Evolutionary conservation across 2,329 filamentous ascomycete genomes (phyloP).

Genomic region (Trichoderma lentiforme): DNA sequence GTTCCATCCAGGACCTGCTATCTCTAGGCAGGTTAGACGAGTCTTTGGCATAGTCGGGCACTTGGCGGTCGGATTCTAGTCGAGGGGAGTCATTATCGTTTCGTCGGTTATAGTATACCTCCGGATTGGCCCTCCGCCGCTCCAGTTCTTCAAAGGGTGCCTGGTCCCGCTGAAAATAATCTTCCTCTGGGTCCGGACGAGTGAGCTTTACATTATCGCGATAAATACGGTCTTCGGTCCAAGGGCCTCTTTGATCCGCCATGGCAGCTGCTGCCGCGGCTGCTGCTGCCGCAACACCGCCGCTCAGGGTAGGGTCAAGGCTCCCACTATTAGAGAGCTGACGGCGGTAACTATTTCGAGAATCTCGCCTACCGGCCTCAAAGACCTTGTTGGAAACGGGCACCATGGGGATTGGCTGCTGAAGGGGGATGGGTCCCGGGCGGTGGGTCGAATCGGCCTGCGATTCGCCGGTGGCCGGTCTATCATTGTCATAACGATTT

Average conservation of each 20-base stretch:
- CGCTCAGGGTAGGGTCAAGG: constrained; percentile 28
- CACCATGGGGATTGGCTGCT: constrained; percentile 77
- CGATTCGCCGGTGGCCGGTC: constrained; percentile 46
- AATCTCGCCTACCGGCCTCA: constrained; percentile 41
- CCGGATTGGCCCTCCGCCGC: constrained; percentile 2
- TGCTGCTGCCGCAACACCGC: constrained; percentile 47
- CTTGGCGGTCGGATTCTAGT: neutral
- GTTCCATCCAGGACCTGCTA: constrained; percentile 29
- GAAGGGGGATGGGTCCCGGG: constrained; percentile 65
- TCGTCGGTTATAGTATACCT: constrained; percentile 5
- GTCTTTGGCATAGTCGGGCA: constrained; percentile 4
- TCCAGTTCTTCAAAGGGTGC: constrained; percentile 14
- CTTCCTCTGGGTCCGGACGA: constrained; percentile 5
- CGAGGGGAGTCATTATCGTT: neutral
- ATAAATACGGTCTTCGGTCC: constrained; percentile 24
- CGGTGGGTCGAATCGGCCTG: constrained; percentile 42
- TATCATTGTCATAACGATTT: constrained; percentile 55
- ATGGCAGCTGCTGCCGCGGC: constrained; percentile 43
- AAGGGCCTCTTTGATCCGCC: constrained; percentile 24
- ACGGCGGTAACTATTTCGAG: constrained; percentile 30
- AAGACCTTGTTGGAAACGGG: constrained; percentile 70
- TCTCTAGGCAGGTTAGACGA: constrained; percentile 20
- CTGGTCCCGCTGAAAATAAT: constrained; percentile 9
- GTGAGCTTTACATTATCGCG: constrained; percentile 23
- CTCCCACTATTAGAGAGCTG: constrained; percentile 38